Conservation (phyloP, 1,284 basidiomycete genomes). For the Phellinidium pouzarii region DNA sequence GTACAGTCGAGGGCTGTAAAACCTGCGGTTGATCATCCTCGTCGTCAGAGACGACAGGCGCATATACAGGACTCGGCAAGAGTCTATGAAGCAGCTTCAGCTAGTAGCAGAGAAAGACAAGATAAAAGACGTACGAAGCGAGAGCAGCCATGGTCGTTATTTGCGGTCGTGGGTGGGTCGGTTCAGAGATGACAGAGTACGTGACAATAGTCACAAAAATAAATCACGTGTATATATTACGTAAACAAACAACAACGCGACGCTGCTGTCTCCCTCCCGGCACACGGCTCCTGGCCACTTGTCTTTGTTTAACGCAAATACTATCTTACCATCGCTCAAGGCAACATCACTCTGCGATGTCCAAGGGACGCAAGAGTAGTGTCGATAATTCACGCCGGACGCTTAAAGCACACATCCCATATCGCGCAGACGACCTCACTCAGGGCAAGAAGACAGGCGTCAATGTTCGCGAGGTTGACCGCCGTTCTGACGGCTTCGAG, state of each 20-base stretch:
- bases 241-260: not conserved
- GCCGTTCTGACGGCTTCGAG: constrained; percentile 80
- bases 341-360: constrained; percentile 6
- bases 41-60: constrained; percentile 48
- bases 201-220: not conserved
- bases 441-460: constrained; percentile 75
- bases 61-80: constrained; percentile 62
- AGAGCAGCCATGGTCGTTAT: constrained; percentile 47
- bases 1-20: constrained; percentile 35
- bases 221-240: not conserved
- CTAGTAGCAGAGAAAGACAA: not conserved
- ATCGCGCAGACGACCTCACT: constrained; percentile 62
- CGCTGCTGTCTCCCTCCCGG: not conserved
- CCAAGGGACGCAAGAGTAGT: constrained; percentile 31
- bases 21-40: constrained; percentile 41
- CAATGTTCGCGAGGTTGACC: constrained; percentile 56
- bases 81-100: constrained; percentile 33
- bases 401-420: constrained; percentile 62
- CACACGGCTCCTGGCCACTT: not conserved
- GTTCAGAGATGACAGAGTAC: not conserved
- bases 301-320: not conserved
- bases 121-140: constrained; percentile 44
- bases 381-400: constrained; percentile 29
- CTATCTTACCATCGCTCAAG: not conserved
- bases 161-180: constrained; percentile 14